Evolutionary conservation across 495 filamentous ascomycete species (phyloP).

Genomic region (Bryoglossum gracile): DNA sequence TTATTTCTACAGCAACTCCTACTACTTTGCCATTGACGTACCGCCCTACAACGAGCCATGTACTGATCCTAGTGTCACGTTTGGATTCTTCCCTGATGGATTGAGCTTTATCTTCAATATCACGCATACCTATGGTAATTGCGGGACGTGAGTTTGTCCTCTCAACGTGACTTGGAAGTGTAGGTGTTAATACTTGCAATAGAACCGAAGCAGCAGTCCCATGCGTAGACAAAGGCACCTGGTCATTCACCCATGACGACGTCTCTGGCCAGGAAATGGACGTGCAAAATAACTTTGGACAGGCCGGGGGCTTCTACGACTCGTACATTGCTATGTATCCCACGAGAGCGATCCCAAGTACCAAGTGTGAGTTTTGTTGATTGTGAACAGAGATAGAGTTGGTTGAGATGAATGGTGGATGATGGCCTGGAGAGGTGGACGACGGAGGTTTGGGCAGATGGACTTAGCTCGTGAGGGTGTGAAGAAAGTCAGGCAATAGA

Average conservation of each 20-base stretch:
- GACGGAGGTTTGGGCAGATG: too few species aligned
- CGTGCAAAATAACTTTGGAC: slow-evolving; percentile 20
- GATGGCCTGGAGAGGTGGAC: too few species aligned
- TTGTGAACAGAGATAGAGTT: too few species aligned
- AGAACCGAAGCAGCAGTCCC: background rate
- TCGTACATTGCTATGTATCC: slow-evolving; percentile 15
- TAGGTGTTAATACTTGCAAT: background rate
- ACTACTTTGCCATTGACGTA: slow-evolving; percentile 13
- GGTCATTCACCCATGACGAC: slow-evolving; percentile 18
- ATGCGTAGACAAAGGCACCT: slow-evolving; percentile 19
- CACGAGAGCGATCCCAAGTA: slow-evolving; percentile 4
- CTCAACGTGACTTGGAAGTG: too few species aligned
- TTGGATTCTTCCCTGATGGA: slow-evolving; percentile 12
- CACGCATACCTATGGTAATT: slow-evolving; percentile 12
- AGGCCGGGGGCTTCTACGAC: slow-evolving; percentile 5
- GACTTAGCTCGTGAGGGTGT: too few species aligned
- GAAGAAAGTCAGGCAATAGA: too few species aligned
- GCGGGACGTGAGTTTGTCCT: slow-evolving; percentile 4
- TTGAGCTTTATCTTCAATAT: slow-evolving; percentile 12
- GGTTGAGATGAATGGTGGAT: too few species aligned
- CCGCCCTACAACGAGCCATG: slow-evolving; percentile 14
- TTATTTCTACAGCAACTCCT: slow-evolving; percentile 5
- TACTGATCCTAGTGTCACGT: slow-evolving; percentile 15
- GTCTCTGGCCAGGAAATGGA: slow-evolving; percentile 16
- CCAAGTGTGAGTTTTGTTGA: slow-evolving; percentile 21